Base-by-base conservation (phyloP, 2,329 filamentous ascomycete genomes). In the Pestalotiopsis sp. region DNA sequence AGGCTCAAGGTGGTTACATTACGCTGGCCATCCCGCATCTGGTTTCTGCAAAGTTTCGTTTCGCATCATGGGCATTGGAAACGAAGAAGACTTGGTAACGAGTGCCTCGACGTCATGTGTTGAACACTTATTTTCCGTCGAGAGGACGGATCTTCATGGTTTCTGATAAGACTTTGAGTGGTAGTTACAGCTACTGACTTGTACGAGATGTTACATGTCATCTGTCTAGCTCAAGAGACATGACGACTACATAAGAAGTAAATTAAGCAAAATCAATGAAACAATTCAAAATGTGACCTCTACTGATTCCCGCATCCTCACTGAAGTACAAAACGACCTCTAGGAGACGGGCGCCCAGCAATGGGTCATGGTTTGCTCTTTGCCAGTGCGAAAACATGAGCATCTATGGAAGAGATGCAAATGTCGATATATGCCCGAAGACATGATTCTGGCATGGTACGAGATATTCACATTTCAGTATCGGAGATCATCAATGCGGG, bases 321-420 rank as follows among this genome's bases (percentile, higher is more conserved):
- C 79, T 70, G 82, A 86, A 74, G 78, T 81, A 80, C 84, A 86
- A 85, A 81, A 87, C 85, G 85, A 85, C 79, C 77, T 85, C 84
- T 87, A 81, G 78, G 85, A 83, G 76, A 79, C 81, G 82, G 84
- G 85, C 84, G 85, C 85, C 84, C 84, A 87, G 85, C 84, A 86
- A 85, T 80, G 84, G 85, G 85, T 82, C 71, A 70, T 77, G 76
- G 11, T 74, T 83, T 76, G 41, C 77, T 87, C 82, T 86, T 80
- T 86, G 85, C 85, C 86, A 87, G 79, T 78, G 84, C 84, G 85
- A 87, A 87, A 86, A 87, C 84, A 84, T 82, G 78, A 81, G 82
- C 77, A 81, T 79, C 83, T 83, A 85, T 81, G 63, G 66, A 74
- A 82, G 67, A 73, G 81, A 80, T 80, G 77, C 82, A 81, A 81